Evolutionary conservation across 2,329 filamentous ascomycete species (phyloP).

Genomic region (Sordariomycetes sp.): DNA sequence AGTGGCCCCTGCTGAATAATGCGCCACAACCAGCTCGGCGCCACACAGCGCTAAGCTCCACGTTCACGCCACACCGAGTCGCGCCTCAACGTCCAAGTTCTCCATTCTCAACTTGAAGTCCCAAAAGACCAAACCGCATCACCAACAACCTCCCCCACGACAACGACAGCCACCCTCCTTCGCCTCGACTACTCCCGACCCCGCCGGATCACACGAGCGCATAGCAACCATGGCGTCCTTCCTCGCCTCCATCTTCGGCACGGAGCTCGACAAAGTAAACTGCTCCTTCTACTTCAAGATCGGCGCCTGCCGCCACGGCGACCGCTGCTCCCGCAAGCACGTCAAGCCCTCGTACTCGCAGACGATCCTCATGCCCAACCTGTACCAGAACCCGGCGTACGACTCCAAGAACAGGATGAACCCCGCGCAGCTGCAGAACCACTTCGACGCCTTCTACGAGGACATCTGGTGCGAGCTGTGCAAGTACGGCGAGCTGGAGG

Average conservation of each 20-base stretch:
- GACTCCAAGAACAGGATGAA: constrained; percentile 97
- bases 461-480: constrained; percentile 99
- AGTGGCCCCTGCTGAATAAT: too few species aligned
- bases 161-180: neutral
- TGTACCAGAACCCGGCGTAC: constrained; percentile 98
- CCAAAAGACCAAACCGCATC: too few species aligned
- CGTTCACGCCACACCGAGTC: neutral
- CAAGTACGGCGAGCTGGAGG: constrained; percentile 95
- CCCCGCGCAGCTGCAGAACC: constrained; percentile 89
- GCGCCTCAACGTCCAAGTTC: neutral
- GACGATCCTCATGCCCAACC: constrained; percentile 94
- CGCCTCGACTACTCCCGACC: neutral
- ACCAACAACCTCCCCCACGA: neutral
- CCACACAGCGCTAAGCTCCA: too few species aligned
- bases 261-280: constrained; percentile 99
- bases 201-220: neutral
- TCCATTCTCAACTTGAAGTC: neutral
- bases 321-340: constrained; percentile 96
- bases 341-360: constrained; percentile 98
- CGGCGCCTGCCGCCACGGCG: constrained; percentile 94
- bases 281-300: constrained; percentile 99
- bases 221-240: constrained; percentile 74
- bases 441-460: constrained; percentile 99
- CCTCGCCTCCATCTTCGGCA: constrained; percentile 98
- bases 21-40: too few species aligned